Evolutionary conservation across 177 flowering plant genomes (phyloP).

Genomic region (Vitis hybrid): DNA sequence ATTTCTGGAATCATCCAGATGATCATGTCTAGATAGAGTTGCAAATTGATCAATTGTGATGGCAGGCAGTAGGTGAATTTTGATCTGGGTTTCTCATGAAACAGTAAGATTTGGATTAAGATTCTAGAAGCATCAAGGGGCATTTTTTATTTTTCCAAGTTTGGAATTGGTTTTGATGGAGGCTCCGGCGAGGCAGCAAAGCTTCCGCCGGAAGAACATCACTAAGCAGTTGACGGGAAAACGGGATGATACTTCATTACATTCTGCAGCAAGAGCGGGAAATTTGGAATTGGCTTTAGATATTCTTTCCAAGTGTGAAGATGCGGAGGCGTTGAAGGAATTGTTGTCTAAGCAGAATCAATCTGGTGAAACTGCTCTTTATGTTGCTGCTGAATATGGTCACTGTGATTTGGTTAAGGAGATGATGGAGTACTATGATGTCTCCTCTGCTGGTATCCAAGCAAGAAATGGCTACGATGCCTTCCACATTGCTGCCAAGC

Average conservation of each 20-base stretch:
- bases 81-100: conserved; percentile 4
- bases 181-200: not conserved
- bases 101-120: conserved; percentile 1
- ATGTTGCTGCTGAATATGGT: conserved; percentile 81
- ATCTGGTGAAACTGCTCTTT: conserved; percentile 76
- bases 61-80: not conserved
- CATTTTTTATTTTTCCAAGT: not conserved
- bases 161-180: conserved; percentile 2
- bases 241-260: conserved; percentile 32
- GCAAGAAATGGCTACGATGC: conserved; percentile 91
- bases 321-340: conserved; percentile 40
- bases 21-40: not conserved
- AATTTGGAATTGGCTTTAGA: conserved; percentile 24
- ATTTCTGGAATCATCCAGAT: not conserved
- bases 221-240: conserved; percentile 29
- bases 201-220: conserved; percentile 23
- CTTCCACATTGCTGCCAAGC: conserved; percentile 87
- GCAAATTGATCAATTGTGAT: not conserved
- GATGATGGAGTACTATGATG: conserved; percentile 64
- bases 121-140: no score
- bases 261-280: conserved; percentile 29
- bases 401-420: conserved; percentile 58
- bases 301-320: conserved; percentile 33
- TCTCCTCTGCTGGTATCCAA: conserved; percentile 56
- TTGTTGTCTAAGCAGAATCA: conserved; percentile 65